These are phyloP conservation scores for Epichloe aotearoae DNA, from an alignment of 2,329 filamentous ascomycete species.

Conservation along the genomic window DNA sequence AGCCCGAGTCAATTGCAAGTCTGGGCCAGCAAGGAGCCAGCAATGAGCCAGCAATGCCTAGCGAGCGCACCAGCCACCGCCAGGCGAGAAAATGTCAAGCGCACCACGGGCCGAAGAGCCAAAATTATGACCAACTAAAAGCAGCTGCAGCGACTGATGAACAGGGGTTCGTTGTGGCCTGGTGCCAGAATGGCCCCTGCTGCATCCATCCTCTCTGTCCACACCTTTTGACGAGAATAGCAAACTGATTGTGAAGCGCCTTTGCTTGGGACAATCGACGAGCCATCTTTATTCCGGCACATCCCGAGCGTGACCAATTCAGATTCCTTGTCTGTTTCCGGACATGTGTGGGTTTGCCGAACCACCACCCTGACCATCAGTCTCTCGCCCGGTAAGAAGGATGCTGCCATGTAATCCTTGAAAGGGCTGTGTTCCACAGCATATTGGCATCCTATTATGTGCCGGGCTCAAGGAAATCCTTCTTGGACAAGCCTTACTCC, in stretches of 20 bases:
- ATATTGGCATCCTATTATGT: not conserved
- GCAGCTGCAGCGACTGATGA: not conserved
- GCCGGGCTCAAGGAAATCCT: not conserved
- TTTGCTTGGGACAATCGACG: not conserved
- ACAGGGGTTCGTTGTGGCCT: not conserved
- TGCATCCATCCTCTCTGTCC: not conserved
- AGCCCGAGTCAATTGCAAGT: not conserved
- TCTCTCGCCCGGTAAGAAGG: not conserved
- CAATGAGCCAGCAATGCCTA: not conserved
- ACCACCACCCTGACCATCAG: not conserved
- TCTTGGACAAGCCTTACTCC: not conserved
- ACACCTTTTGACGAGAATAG: not conserved
- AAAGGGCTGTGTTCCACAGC: not conserved
- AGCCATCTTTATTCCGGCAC: not conserved
- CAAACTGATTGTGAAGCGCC: not conserved
- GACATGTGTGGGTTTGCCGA: not conserved
- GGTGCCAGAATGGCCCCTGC: not conserved
- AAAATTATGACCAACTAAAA: not conserved
- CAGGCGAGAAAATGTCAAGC: not conserved
- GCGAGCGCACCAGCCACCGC: not conserved
- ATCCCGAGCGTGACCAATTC: not conserved
- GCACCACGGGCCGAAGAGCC: not conserved
- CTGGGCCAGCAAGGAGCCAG: not conserved
- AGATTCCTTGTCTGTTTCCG: not conserved
- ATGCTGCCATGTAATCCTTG: not conserved